These are phyloP conservation scores for Penicillium lagena DNA, from an alignment of 495 filamentous ascomycete species.

Conservation along the genomic window DNA sequence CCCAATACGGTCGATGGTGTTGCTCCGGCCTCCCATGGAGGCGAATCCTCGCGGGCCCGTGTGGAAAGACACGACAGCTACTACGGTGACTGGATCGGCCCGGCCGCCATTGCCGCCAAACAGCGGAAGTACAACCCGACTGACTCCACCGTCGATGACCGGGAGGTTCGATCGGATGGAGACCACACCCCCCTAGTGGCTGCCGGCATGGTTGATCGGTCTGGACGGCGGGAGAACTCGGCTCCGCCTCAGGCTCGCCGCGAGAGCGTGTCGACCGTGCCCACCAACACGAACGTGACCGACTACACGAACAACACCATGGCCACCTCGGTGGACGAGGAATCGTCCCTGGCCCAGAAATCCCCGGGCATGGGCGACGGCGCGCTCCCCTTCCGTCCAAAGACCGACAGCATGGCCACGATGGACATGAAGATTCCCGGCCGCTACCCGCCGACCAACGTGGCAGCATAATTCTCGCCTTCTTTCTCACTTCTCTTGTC, in stretches of 20 bases:
- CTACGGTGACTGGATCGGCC: constrained; percentile 39
- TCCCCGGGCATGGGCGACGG: not conserved
- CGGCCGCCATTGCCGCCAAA: constrained; percentile 17
- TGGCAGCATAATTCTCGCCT: constrained; percentile 16
- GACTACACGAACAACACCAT: constrained; percentile 31
- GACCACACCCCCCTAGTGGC: constrained; percentile 17
- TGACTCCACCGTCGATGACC: constrained; percentile 9
- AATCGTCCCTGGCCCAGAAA: not conserved
- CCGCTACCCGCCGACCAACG: constrained; percentile 27
- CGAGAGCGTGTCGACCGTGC: constrained; percentile 33
- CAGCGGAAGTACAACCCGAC: constrained; percentile 15
- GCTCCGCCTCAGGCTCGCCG: constrained; percentile 18
- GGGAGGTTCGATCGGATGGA: constrained; percentile 16
- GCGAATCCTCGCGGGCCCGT: constrained; percentile 6
- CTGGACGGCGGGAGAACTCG: constrained; percentile 22
- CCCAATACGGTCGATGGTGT: constrained; percentile 10
- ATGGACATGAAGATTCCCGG: constrained; percentile 36
- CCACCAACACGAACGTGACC: constrained; percentile 31
- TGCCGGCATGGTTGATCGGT: constrained; percentile 14
- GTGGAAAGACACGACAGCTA: constrained; percentile 30
- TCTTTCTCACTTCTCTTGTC: not conserved
- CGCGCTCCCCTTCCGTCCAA: not conserved
- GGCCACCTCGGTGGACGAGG: constrained; percentile 31
- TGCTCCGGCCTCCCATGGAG: constrained; percentile 1
- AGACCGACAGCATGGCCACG: constrained; percentile 23